Evolutionary conservation across 1,139 yeast species (phyloP), one percentile per base, ranked within the genome.

Genomic region (Pichia sp.): DNA sequence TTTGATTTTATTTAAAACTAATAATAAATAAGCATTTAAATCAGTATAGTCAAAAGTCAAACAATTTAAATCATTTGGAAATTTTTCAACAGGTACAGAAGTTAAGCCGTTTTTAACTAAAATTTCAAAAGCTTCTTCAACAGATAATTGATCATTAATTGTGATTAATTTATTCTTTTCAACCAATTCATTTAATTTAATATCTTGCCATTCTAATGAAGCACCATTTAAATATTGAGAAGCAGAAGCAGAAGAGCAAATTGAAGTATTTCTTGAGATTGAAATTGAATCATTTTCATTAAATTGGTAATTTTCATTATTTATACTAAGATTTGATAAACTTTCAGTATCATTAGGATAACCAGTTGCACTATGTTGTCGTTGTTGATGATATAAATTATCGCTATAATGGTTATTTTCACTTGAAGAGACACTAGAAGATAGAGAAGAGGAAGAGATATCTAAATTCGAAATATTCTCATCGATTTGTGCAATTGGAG

Each of bases 1-100:
- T 42, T 57, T 63, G 40, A 65, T 51, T 46, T 64, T 65, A 51
- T 65, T 65, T 44, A 65, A 52, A 25, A 65, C 69, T 38, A 65
- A 52, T 40, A 65, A 53, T 40, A 65, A 51, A 64, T 88, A 89
- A 12, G 97, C 82, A 61, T 87, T 89, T 64, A 92, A 74, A 67
- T 92, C 97, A 29, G 94, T 79, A 67, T 88, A 92, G 66, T 92
- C 97, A 66, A 92, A 92, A 1, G 96, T 85, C 50, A 81, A 69
- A 59, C 94, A 85, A 56, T 83, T 77, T 56, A 81, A 70, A 58
- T 78, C 84, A 44, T 73, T 69, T 4, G 72, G 70, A 42, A 58
- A 61, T 60, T 72, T 69, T 63, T 73, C 74, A 62, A 92, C 95
- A 0, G 97, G 97, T 47, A 92, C 71, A 30, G 94, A 82, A 2